Conservation (phyloP, 176 grass and related monocot species). For the Oryza nivara region DNA sequence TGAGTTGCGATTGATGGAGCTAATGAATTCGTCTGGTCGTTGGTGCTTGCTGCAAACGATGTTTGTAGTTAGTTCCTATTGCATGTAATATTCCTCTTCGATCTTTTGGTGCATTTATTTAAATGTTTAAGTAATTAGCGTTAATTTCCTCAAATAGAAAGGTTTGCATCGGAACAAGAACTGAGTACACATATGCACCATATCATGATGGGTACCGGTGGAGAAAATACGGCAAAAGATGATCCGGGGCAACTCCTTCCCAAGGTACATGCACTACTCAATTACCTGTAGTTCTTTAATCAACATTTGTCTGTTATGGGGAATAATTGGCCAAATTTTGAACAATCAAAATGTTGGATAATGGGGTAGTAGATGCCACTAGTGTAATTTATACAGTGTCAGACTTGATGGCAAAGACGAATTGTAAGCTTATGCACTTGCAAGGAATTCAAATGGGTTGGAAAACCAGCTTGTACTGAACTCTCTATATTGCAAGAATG, state of each 20-base stretch:
- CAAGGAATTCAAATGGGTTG: background rate
- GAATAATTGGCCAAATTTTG: background rate
- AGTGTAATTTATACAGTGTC: background rate
- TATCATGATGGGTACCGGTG: constrained; percentile 63
- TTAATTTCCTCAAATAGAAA: constrained; percentile 45
- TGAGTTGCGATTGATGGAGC: background rate
- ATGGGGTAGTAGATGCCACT: background rate
- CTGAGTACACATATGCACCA: constrained; percentile 57
- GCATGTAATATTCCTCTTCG: constrained; percentile 1
- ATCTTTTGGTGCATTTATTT: background rate
- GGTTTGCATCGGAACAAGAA: constrained; percentile 18
- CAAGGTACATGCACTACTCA: constrained; percentile 49
- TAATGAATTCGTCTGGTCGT: background rate
- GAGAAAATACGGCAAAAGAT: constrained; percentile 66
- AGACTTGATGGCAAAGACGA: background rate
- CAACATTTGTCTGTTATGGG: background rate
- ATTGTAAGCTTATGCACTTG: background rate
- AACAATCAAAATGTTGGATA: background rate
- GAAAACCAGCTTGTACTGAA: background rate
- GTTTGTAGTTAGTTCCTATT: background rate
- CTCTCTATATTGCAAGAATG: background rate
- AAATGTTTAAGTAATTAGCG: background rate
- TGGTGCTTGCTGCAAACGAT: background rate
- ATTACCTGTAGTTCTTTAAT: background rate
- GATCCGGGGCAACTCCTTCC: constrained; percentile 44